phyloP scores from a whole-genome alignment of 148 eudicot genomes.

The Talinum fruticosum region DNA sequence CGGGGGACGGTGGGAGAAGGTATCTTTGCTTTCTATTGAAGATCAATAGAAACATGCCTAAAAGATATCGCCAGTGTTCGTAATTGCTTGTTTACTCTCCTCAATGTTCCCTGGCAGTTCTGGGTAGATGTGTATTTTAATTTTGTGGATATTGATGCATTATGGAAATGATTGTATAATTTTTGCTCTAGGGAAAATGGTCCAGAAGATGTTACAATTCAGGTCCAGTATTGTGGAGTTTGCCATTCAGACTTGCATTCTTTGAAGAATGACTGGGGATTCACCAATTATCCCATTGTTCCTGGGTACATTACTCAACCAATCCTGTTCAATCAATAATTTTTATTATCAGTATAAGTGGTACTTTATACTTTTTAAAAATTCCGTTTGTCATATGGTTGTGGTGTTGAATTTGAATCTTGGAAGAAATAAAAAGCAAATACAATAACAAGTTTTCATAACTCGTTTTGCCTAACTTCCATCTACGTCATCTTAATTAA shows the following conservation, averaged over 20 bases:
- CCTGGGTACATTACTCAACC: slow-evolving; percentile 40
- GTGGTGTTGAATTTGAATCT: not conserved
- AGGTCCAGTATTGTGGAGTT: slow-evolving; percentile 59
- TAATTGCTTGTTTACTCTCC: not conserved
- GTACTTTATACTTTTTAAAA: too few species aligned
- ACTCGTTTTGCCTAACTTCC: not conserved
- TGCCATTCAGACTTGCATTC: slow-evolving; percentile 66
- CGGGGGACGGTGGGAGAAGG: too few species aligned
- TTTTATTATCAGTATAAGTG: too few species aligned
- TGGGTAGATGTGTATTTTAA: not conserved
- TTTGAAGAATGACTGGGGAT: slow-evolving; percentile 64
- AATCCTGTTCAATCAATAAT: not conserved
- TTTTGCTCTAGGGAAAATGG: slow-evolving; percentile 50
- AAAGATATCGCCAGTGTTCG: too few species aligned
- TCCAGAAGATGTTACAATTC: slow-evolving; percentile 53
- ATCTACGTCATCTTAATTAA: not conserved
- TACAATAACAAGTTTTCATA: not conserved
- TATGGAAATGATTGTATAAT: not conserved
- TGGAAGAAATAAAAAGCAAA: not conserved
- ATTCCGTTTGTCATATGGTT: not conserved
- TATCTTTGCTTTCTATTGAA: too few species aligned
- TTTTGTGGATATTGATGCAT: not conserved
- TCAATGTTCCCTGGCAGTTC: not conserved
- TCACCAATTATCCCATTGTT: slow-evolving; percentile 56
- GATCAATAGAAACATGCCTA: too few species aligned